Percentiles rank a stretch among this genome's conserved stretches.
These are phyloP conservation scores for Fusarium ramigenum DNA, from an alignment of 2,329 filamentous ascomycete genomes.

Conservation along the genomic window DNA sequence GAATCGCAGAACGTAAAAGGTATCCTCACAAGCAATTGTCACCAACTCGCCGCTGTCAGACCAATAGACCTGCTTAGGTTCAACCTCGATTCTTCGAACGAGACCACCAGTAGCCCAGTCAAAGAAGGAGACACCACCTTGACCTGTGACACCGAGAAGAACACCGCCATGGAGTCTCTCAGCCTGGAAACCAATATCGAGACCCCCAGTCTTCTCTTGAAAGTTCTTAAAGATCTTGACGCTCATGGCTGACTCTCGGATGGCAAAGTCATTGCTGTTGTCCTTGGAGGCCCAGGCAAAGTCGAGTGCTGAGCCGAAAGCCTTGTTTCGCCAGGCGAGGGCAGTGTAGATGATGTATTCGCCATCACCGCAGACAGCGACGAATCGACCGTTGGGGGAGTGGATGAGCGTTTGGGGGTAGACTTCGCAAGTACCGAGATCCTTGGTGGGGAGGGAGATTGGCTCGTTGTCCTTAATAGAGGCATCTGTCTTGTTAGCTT, in stretches of 20 bases:
- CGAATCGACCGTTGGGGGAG: conserved; percentile 93
- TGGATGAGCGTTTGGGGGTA: conserved; percentile 95
- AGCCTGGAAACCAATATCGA: conserved; percentile 95
- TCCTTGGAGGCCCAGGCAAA: conserved; percentile 98
- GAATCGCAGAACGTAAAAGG: conserved; percentile 92
- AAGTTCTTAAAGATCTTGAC: conserved; percentile 99
- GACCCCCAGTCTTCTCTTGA: conserved; percentile 85
- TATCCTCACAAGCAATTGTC: conserved; percentile 91
- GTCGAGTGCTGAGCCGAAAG: conserved; percentile 93
- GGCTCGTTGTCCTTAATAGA: conserved; percentile 88
- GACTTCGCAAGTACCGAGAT: conserved; percentile 94
- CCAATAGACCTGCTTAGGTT: conserved; percentile 86
- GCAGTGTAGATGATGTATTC: conserved; percentile 99
- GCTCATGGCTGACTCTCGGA: conserved; percentile 91
- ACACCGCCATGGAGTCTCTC: conserved; percentile 91
- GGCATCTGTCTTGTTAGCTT: conserved; percentile 65
- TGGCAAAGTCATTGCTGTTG: conserved; percentile 98
- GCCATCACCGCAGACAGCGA: conserved; percentile 85
- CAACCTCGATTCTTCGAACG: conserved; percentile 89
- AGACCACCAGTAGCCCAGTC: conserved; percentile 93
- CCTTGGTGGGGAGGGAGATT: conserved; percentile 88
- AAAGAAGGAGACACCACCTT: conserved; percentile 94
- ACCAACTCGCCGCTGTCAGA: conserved; percentile 96
- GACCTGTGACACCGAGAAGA: conserved; percentile 91
- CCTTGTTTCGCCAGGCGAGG: conserved; percentile 95